Evolutionary conservation across 73 alveolate genomes (phyloP).

Genomic region (Tetrahymena elliotti): DNA sequence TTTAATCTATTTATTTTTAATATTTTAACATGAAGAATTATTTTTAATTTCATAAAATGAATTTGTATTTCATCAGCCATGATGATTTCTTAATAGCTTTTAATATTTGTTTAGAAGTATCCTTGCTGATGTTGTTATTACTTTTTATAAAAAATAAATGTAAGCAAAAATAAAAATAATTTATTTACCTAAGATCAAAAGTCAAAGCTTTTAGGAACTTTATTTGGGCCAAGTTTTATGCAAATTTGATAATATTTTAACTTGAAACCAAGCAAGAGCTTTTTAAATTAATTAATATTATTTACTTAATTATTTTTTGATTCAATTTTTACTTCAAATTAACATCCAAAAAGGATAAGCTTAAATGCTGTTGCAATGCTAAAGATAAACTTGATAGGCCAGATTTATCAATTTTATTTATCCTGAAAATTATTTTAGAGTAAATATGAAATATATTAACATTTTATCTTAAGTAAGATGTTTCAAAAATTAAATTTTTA

Average conservation of each 20-base stretch:
- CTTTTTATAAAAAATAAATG: neutral
- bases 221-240: neutral
- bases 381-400: neutral
- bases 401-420: neutral
- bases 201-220: neutral
- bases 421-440: too few species aligned
- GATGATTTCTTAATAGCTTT: neutral
- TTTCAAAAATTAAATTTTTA: too few species aligned
- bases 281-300: too few species aligned
- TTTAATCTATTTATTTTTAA: too few species aligned
- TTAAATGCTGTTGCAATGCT: neutral
- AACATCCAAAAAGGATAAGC: neutral
- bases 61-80: neutral
- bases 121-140: neutral
- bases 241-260: neutral
- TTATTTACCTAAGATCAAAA: neutral
- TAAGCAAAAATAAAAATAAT: neutral
- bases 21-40: too few species aligned
- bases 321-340: neutral
- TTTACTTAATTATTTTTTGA: neutral
- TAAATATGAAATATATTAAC: too few species aligned
- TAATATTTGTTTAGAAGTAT: neutral
- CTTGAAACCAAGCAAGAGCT: neutral
- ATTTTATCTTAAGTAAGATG: too few species aligned
- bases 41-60: neutral